Evolutionary conservation across 495 filamentous ascomycete species (phyloP), one percentile per base, ranked within the genome.

Genomic region (Lophium mytilinum): DNA sequence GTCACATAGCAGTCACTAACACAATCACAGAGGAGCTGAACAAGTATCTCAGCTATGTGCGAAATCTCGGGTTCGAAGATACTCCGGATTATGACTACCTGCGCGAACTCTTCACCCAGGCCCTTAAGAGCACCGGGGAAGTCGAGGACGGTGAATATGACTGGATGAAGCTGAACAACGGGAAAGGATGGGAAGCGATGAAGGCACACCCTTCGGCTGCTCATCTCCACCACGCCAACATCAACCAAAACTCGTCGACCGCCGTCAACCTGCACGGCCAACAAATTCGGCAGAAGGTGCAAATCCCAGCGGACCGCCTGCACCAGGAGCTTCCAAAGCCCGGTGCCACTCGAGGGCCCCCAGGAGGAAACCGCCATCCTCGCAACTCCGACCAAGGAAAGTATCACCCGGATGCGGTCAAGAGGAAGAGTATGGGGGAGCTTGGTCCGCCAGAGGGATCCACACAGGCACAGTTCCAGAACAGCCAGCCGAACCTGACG

Each of bases 101-200:
- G 41, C 88, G 93, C 30, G 93, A 96, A 62, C 83, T 99, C 34
- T 91, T 99, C 77, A 95, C 93, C 2, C 87, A 95, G 72, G 89
- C 93, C n/a, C 79, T 97, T 43, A 95, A 96, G 79, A 88, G 89
- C 60, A 87, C 87, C 6, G 90, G 91, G 39, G 90, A 95, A 62
- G 86, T 96, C 11, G 93, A 99, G 65, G 93, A 99, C 76, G 93
- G 94, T 57, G 94, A 99, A 68, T 99, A 97, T 69, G 93, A 99
- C 72, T 99, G 93, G 93, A 96, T 97, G 94, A 96, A 96, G 80
- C 78, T 95, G 55, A 93, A 89, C 78, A 94, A 95, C 70, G 91
- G 90, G 58, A 87, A 90, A 66, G 90, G 89, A 37, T 95, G 88
- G 89, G 92, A 97, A 73, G 88, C 87, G 65, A 76, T 80, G 68